Percentiles rank a stretch among this genome's conserved stretches.
Evolutionary conservation across 805 yeast genomes (phyloP).

Genomic region (Zygotorulaspora chibaensis): DNA sequence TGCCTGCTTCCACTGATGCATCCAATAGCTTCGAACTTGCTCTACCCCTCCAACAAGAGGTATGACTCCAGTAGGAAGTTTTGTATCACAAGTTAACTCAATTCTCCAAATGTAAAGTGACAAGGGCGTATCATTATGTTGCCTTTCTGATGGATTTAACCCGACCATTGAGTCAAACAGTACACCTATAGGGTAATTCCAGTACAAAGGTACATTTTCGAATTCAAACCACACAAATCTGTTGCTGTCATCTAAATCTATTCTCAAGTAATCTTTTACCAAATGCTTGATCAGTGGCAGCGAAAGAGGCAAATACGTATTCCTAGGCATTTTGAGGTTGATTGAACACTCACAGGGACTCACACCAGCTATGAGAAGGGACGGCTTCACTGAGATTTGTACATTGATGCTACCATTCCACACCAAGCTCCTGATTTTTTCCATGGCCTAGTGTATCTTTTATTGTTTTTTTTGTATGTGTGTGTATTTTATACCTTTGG

Average conservation of each 20-base stretch:
- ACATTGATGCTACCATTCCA: slow-evolving; percentile 57
- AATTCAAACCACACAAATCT: slow-evolving; percentile 61
- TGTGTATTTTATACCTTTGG: too few species aligned
- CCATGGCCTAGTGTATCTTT: slow-evolving; percentile 13
- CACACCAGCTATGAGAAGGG: slow-evolving; percentile 18
- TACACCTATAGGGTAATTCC: slow-evolving; percentile 77
- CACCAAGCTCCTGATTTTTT: slow-evolving; percentile 37
- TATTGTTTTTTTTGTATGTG: neutral
- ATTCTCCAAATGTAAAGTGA: slow-evolving; percentile 45
- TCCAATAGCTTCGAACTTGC: slow-evolving; percentile 47
- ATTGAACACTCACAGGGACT: slow-evolving; percentile 16
- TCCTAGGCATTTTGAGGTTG: slow-evolving; percentile 38
- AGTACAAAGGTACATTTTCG: slow-evolving; percentile 59
- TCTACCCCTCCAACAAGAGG: slow-evolving; percentile 37
- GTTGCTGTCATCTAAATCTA: slow-evolving; percentile 23
- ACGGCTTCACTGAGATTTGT: slow-evolving; percentile 32
- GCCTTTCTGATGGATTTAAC: slow-evolving; percentile 31
- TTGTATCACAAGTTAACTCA: slow-evolving; percentile 36
- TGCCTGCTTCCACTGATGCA: slow-evolving; percentile 79
- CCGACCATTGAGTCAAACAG: slow-evolving; percentile 52
- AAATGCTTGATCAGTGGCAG: slow-evolving; percentile 37
- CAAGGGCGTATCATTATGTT: slow-evolving; percentile 13
- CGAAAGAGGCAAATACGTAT: slow-evolving; percentile 49
- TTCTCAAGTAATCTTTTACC: slow-evolving; percentile 36
- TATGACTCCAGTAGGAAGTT: slow-evolving; percentile 45